Evolutionary conservation across 140 eudicot genomes (phyloP).

Genomic region (Erigeron philadelphicus): DNA sequence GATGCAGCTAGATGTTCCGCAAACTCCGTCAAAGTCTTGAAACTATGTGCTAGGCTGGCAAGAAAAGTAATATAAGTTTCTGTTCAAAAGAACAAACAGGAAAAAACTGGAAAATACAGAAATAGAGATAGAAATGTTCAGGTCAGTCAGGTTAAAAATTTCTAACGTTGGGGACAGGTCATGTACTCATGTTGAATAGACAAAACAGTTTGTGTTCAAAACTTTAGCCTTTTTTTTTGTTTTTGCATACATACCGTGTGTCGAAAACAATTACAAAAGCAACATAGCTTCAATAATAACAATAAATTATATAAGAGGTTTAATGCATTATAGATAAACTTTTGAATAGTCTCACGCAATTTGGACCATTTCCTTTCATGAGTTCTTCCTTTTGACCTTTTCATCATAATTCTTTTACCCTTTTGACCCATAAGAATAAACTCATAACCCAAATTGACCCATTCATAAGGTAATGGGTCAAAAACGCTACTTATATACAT

Average conservation of each 20-base stretch:
- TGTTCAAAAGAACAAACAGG: slow-evolving; percentile 1
- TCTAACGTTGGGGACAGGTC: not conserved
- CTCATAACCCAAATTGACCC: not conserved
- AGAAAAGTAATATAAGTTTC: slow-evolving; percentile 5
- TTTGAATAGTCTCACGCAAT: not conserved
- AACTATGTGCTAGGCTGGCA: slow-evolving; percentile 84
- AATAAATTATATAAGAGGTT: not conserved
- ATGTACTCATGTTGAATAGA: not conserved
- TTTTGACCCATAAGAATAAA: slow-evolving; percentile 1
- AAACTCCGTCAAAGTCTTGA: slow-evolving; percentile 64
- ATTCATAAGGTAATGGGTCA: not conserved
- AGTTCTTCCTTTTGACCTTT: no score
- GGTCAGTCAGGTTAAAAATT: not conserved
- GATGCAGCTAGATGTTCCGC: slow-evolving; percentile 67
- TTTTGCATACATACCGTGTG: not conserved
- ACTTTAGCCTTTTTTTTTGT: not conserved
- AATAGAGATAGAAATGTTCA: not conserved
- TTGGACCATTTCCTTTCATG: not conserved
- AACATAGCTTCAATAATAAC: not conserved
- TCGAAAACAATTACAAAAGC: not conserved
- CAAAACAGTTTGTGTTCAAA: not conserved
- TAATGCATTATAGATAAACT: not conserved
- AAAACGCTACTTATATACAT: not conserved
- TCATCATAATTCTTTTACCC: not conserved
- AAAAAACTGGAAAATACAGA: not conserved